phyloP scores from a whole-genome alignment of 1,284 basidiomycete genomes.

The Rhizoctonia solani region DNA sequence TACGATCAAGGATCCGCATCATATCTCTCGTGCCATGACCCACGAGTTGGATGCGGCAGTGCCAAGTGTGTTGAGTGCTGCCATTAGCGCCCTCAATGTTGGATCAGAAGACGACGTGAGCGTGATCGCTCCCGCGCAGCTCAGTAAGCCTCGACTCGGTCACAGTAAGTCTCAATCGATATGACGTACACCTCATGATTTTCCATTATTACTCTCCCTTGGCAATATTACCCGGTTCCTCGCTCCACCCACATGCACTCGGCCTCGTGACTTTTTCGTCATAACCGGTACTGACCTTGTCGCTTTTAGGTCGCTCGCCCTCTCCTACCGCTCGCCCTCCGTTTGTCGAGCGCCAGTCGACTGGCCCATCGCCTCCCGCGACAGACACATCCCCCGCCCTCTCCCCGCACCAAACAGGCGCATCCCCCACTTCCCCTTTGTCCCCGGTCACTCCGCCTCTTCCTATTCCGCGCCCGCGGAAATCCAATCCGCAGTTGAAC shows the following conservation, averaged over 20 bases:
- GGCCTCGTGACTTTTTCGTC: neutral
- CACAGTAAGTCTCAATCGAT: conserved; percentile 24
- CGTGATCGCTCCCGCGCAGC: conserved; percentile 34
- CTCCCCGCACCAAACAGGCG: neutral
- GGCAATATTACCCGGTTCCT: neutral
- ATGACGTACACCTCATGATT: neutral
- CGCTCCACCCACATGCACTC: too few relatives aligned
- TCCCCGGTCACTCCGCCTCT: conserved; percentile 11
- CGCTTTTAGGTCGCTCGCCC: conserved; percentile 7
- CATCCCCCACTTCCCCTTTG: neutral
- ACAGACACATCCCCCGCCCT: conserved; percentile 1
- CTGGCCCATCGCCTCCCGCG: conserved; percentile 13
- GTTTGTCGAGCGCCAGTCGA: conserved; percentile 9
- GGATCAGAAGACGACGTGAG: conserved; percentile 36
- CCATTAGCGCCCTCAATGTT: conserved; percentile 32
- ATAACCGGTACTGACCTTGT: neutral
- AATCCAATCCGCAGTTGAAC: conserved; percentile 21
- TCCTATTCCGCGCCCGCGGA: conserved; percentile 2
- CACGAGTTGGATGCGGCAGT: conserved; percentile 36
- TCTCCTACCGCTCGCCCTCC: conserved; percentile 8
- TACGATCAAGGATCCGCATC: conserved; percentile 24
- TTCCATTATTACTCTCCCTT: neutral
- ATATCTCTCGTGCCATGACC: conserved; percentile 33
- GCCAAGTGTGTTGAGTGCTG: conserved; percentile 31
- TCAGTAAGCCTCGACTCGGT: neutral